A percentile compares a stretch with the other conserved stretches of the same genome.
Conservation (phyloP, 805 yeast species). For the Kodamaea leandrae region DNA sequence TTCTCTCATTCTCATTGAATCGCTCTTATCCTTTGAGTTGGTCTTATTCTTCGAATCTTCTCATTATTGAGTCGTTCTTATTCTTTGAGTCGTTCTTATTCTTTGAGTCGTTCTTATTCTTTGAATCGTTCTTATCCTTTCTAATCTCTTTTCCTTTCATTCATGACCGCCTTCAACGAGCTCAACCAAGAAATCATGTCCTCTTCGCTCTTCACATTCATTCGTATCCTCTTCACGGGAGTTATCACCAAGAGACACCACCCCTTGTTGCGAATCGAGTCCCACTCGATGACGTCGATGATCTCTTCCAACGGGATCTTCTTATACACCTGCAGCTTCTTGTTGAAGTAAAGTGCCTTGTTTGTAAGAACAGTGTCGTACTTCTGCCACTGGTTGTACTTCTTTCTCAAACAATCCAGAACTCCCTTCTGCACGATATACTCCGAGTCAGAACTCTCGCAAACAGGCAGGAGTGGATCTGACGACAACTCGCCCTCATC, state of each 20-base stretch:
- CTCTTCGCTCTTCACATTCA: conserved; percentile 45
- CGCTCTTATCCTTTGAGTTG: too few species aligned
- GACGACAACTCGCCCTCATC: conserved; percentile 4
- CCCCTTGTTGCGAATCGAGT: conserved; percentile 40
- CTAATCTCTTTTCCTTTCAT: neutral
- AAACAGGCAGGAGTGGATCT: conserved; percentile 1
- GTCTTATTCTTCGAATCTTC: too few species aligned
- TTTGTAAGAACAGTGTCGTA: conserved; percentile 45
- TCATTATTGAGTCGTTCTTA: too few species aligned
- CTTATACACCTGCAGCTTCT: conserved; percentile 29
- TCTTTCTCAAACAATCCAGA: conserved; percentile 37
- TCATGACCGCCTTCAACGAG: conserved; percentile 32
- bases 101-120: too few species aligned
- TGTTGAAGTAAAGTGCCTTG: conserved; percentile 40
- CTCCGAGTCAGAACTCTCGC: neutral
- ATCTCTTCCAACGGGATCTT: conserved; percentile 30
- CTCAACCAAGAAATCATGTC: conserved; percentile 50
- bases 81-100: too few species aligned
- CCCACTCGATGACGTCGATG: conserved; percentile 50
- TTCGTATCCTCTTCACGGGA: conserved; percentile 41
- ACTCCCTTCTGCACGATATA: conserved; percentile 38
- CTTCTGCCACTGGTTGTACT: conserved; percentile 48
- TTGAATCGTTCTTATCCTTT: neutral
- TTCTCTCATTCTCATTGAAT: too few species aligned
- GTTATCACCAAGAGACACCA: conserved; percentile 51